These are phyloP conservation scores for Pontederia crassipes DNA, from an alignment of 176 grass and related monocot genomes.

Conservation along the genomic window DNA sequence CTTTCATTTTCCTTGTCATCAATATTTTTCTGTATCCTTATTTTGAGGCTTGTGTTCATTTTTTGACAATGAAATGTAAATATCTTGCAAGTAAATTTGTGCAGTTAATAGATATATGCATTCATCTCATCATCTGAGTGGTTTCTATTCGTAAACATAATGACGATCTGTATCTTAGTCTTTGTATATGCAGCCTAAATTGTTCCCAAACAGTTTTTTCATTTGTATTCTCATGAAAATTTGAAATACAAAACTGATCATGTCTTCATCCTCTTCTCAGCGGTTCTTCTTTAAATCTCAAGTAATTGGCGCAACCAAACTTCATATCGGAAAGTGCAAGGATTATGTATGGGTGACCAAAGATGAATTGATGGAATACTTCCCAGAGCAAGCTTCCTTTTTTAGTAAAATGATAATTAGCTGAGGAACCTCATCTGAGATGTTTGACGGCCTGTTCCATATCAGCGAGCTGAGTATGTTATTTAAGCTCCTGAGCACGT, in stretches of 20 bases:
- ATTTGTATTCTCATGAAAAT: not conserved
- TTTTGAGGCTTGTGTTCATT: too few species aligned
- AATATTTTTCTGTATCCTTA: too few species aligned
- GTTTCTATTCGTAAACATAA: too few species aligned
- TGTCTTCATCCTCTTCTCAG: constrained; percentile 14
- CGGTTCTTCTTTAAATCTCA: constrained; percentile 98
- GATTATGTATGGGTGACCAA: constrained; percentile 91
- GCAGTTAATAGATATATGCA: too few species aligned
- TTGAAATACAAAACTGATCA: not conserved
- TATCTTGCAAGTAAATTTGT: too few species aligned
- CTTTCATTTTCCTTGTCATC: too few species aligned
- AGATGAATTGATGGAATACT: constrained; percentile 69
- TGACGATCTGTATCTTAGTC: too few species aligned
- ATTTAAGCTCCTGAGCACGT: too few species aligned
- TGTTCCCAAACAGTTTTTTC: not conserved
- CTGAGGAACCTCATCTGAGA: not conserved
- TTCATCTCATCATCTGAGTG: too few species aligned
- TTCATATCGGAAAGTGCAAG: constrained; percentile 52
- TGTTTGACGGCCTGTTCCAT: not conserved
- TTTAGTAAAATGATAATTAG: constrained; percentile 84
- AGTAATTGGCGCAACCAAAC: constrained; percentile 50
- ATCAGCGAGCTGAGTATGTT: too few species aligned
- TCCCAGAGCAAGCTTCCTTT: constrained; percentile 54
- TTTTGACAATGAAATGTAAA: too few species aligned
- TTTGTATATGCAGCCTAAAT: not conserved